Evolutionary conservation across 768 basidiomycete genomes (phyloP).

Genomic region (Leccinum incarnatum): DNA sequence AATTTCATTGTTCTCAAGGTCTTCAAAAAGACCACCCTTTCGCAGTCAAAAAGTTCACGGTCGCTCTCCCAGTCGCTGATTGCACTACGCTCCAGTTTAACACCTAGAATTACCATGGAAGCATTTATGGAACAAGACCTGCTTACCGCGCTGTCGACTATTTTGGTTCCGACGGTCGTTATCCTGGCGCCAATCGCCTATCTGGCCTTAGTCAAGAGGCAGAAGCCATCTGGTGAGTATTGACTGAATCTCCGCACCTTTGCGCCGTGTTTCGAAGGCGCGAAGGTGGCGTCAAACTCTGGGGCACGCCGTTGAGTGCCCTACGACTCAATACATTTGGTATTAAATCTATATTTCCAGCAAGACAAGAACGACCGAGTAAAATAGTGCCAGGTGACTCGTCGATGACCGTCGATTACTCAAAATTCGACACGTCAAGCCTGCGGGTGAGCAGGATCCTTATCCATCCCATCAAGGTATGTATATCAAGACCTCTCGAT

Average conservation of each 20-base stretch:
- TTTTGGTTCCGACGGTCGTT: constrained; percentile 8
- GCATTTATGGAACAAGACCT: constrained; percentile 3
- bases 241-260: neutral
- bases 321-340: constrained; percentile 4
- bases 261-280: constrained; percentile 1
- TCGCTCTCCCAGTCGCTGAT: neutral
- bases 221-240: constrained; percentile 17
- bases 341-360: constrained; percentile 16
- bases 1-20: neutral
- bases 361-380: neutral
- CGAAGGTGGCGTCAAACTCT: neutral
- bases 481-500: constrained; percentile 20
- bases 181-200: constrained; percentile 19
- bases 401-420: constrained; percentile 6
- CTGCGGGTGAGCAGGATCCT: constrained; percentile 54
- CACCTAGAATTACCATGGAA: neutral
- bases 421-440: constrained; percentile 31
- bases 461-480: constrained; percentile 66
- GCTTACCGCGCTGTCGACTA: constrained; percentile 7
- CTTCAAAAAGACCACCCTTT: neutral
- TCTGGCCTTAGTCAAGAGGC: constrained; percentile 8
- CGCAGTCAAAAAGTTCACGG: neutral
- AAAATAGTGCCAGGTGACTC: neutral
- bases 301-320: neutral
- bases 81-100: neutral